phyloP scores from a whole-genome alignment of 202 grass and related monocot genomes.

The Brachypodium distachyon region DNA sequence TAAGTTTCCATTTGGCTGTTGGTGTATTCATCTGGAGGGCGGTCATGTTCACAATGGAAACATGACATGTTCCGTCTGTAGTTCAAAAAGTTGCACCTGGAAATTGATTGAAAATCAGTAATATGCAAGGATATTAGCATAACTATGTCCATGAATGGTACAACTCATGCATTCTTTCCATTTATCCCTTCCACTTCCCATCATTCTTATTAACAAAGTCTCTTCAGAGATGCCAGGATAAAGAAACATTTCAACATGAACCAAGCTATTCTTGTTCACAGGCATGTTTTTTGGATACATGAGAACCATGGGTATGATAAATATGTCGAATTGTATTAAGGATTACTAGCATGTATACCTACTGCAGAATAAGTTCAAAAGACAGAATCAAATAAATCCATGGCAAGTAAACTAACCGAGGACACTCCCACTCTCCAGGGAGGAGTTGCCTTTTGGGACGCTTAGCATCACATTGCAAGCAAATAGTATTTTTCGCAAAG shows the following conservation, averaged over 20 bases:
- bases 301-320: constrained; percentile 7
- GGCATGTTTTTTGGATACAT: not conserved
- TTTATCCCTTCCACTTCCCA: not conserved
- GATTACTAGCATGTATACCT: not conserved
- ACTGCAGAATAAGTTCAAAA: not conserved
- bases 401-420: constrained; percentile 43
- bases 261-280: not conserved
- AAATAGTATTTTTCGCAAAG: constrained; percentile 86
- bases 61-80: constrained; percentile 95
- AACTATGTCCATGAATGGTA: constrained; percentile 8
- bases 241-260: not conserved
- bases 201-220: not conserved
- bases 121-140: constrained; percentile 4
- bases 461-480: constrained; percentile 91
- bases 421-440: constrained; percentile 95
- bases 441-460: constrained; percentile 89
- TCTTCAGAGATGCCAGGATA: constrained; percentile 2
- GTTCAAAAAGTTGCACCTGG: constrained; percentile 97
- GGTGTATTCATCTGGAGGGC: constrained; percentile 73
- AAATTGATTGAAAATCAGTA: constrained; percentile 8
- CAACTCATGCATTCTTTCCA: constrained; percentile 1
- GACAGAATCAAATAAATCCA: constrained; percentile 19
- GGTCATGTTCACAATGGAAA: constrained; percentile 83
- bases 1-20: constrained; percentile 58
- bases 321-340: not conserved